Evolutionary conservation across 805 yeast species (phyloP).

Genomic region (Myxozyma sirexii): DNA sequence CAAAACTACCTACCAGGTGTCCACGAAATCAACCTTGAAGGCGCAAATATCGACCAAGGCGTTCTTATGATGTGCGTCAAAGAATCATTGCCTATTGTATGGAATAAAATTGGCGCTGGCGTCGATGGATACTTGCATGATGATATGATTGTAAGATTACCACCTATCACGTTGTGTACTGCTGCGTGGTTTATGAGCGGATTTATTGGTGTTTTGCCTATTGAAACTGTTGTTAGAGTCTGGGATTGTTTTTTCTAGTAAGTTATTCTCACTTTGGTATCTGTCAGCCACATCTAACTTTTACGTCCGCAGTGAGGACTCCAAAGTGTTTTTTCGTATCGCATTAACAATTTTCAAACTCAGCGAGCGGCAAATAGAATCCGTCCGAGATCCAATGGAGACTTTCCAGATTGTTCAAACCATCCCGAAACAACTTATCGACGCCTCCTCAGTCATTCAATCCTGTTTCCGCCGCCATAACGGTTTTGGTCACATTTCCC

Average conservation of each 20-base stretch:
- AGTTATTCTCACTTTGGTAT: not conserved
- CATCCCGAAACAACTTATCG: slow-evolving; percentile 68
- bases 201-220: slow-evolving; percentile 88
- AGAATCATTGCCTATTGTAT: slow-evolving; percentile 80
- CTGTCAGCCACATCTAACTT: not conserved
- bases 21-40: slow-evolving; percentile 86
- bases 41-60: slow-evolving; percentile 94
- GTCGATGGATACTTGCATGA: slow-evolving; percentile 48
- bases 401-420: slow-evolving; percentile 85
- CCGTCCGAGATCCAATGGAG: slow-evolving; percentile 54
- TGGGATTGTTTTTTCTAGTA: slow-evolving; percentile 91
- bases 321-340: slow-evolving; percentile 80
- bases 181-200: slow-evolving; percentile 98
- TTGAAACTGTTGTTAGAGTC: slow-evolving; percentile 81
- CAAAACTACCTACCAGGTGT: slow-evolving; percentile 86
- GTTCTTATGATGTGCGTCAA: slow-evolving; percentile 83
- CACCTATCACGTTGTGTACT: slow-evolving; percentile 90
- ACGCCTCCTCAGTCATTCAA: slow-evolving; percentile 71
- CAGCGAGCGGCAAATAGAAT: slow-evolving; percentile 64
- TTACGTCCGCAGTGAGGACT: slow-evolving; percentile 58
- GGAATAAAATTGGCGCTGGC: slow-evolving; percentile 56
- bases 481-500: slow-evolving; percentile 74
- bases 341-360: slow-evolving; percentile 78
- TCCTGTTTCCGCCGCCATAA: slow-evolving; percentile 73
- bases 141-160: slow-evolving; percentile 66